phyloP scores from a whole-genome alignment of 331 rosid species.

The Prunus yedoensis region DNA sequence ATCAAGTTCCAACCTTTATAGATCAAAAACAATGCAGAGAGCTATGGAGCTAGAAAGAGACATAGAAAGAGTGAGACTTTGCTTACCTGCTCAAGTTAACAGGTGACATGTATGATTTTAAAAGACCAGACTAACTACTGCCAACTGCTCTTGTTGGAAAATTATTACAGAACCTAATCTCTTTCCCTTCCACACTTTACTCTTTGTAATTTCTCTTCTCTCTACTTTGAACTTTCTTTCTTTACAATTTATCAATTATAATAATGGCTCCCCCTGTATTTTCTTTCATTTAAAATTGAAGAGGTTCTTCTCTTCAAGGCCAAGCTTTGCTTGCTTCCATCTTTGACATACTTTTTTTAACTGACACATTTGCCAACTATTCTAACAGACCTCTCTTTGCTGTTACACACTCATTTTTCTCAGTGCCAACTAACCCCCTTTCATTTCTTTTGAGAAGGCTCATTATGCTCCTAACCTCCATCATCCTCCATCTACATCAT shows the following conservation, averaged over 20 bases:
- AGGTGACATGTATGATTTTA: conserved; percentile 75
- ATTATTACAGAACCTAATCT: conserved; percentile 79
- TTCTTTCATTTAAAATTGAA: conserved; percentile 20
- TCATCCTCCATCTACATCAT: conserved; percentile 48
- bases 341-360: conserved; percentile 60
- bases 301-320: conserved; percentile 88
- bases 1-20: conserved; percentile 57
- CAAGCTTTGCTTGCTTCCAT: conserved; percentile 69
- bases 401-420: conserved; percentile 85
- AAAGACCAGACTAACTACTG: conserved; percentile 66
- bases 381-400: conserved; percentile 61
- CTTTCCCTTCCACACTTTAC: conserved; percentile 35
- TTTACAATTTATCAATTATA: background rate
- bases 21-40: conserved; percentile 40
- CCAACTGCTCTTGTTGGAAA: conserved; percentile 89
- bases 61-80: conserved; percentile 27
- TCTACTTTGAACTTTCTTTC: conserved; percentile 10
- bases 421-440: conserved; percentile 74
- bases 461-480: conserved; percentile 62
- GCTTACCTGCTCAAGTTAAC: conserved; percentile 63
- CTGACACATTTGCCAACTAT: conserved; percentile 97
- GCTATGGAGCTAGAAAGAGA: conserved; percentile 38
- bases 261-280: background rate
- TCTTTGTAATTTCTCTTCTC: conserved; percentile 26
- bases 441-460: conserved; percentile 64